Conservation (phyloP, 441 rosid genomes). For the Adansonia rubrostipa region DNA sequence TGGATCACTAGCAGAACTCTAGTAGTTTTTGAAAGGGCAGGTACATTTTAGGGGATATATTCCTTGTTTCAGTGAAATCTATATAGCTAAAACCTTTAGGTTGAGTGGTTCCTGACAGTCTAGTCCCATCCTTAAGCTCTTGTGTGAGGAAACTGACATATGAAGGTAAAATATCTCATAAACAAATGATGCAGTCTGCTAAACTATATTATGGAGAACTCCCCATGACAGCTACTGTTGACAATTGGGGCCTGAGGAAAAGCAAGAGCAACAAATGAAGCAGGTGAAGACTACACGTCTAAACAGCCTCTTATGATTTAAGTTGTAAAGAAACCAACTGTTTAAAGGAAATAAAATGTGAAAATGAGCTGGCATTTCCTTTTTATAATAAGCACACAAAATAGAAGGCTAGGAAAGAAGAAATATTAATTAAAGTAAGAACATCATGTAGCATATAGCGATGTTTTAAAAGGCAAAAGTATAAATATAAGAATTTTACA, state of each 20-base stretch:
- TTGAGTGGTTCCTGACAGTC: background rate
- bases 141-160: background rate
- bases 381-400: background rate
- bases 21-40: background rate
- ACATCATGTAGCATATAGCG: background rate
- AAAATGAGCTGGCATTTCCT: background rate
- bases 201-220: background rate
- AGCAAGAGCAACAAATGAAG: background rate
- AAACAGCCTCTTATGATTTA: background rate
- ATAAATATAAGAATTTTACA: background rate
- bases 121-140: background rate
- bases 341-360: background rate
- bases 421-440: background rate
- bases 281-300: background rate
- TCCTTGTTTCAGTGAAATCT: background rate
- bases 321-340: background rate
- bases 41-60: background rate
- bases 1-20: background rate
- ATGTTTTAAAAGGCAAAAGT: background rate
- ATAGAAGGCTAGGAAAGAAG: background rate
- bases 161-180: background rate
- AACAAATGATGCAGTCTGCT: background rate
- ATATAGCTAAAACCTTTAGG: background rate
- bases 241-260: background rate
- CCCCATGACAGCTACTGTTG: background rate